Conservation (phyloP, 83 land plant species). For the Larix sibirica region DNA sequence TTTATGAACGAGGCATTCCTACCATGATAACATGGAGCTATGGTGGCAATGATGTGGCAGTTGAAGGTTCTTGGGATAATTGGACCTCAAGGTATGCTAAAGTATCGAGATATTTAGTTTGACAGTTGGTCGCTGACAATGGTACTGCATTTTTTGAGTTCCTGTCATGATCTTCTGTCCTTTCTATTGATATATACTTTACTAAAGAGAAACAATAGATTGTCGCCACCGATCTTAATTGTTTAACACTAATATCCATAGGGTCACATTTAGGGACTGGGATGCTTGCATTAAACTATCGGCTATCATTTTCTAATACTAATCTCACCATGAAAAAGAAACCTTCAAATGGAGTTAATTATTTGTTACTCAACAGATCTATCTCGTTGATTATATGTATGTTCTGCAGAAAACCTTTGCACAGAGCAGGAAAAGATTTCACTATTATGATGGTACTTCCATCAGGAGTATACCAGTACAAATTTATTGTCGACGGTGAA, state of each 20-base stretch:
- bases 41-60: conserved; percentile 85
- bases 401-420: conserved; percentile 66
- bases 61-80: conserved; percentile 98
- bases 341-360: neutral
- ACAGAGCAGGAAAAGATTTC: conserved; percentile 88
- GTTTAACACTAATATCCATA: neutral
- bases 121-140: neutral
- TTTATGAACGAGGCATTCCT: conserved; percentile 67
- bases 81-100: conserved; percentile 78
- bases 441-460: conserved; percentile 75
- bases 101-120: neutral
- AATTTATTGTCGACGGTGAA: conserved; percentile 88
- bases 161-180: neutral
- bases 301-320: neutral
- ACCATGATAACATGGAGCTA: conserved; percentile 90
- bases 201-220: neutral
- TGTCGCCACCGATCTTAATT: neutral
- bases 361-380: neutral
- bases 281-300: neutral
- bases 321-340: neutral
- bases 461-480: conserved; percentile 88
- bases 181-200: neutral
- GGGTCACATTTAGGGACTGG: neutral
- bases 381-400: neutral
- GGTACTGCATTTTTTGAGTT: neutral